Evolutionary conservation across 2,329 filamentous ascomycete genomes (phyloP).

Genomic region (Kalmusia sp.): DNA sequence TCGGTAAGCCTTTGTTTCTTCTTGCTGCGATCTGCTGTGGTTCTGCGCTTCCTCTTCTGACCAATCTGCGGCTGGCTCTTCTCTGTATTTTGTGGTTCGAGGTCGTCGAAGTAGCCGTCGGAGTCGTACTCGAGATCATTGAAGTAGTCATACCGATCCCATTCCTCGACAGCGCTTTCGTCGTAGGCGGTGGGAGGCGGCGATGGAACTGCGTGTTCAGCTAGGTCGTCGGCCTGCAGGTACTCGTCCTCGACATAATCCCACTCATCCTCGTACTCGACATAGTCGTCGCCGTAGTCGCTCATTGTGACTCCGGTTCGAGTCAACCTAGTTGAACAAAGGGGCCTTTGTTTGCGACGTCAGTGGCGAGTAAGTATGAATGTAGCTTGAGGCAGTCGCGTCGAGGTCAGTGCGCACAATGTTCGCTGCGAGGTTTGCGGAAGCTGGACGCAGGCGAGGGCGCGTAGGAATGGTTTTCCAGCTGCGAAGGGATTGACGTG

Average conservation of each 20-base stretch:
- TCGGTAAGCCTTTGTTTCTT: slow-evolving; percentile 31
- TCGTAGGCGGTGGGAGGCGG: slow-evolving; percentile 46
- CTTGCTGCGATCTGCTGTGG: slow-evolving; percentile 22
- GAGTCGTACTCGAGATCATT: slow-evolving; percentile 57
- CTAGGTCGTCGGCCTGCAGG: slow-evolving; percentile 55
- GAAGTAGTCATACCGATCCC: slow-evolving; percentile 57
- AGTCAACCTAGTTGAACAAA: slow-evolving; percentile 1
- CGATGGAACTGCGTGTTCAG: slow-evolving; percentile 55
- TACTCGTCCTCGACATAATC: slow-evolving; percentile 56
- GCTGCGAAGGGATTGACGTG: slow-evolving; percentile 7
- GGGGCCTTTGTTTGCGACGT: background rate
- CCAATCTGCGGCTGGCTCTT: slow-evolving; percentile 24
- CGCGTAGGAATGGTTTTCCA: background rate
- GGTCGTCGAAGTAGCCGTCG: slow-evolving; percentile 54
- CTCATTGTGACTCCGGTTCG: slow-evolving; percentile 36
- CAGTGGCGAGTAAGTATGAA: background rate
- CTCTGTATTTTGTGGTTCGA: slow-evolving; percentile 27
- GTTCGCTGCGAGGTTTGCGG: background rate
- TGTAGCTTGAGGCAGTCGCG: background rate
- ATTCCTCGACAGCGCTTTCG: slow-evolving; percentile 47
- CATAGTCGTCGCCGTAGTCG: slow-evolving; percentile 53
- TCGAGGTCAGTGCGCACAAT: too few species aligned
- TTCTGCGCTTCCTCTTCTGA: slow-evolving; percentile 39
- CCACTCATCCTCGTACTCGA: slow-evolving; percentile 55
- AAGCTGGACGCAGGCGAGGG: background rate